phyloP scores from a whole-genome alignment of 805 yeast species.

The Candida pseudofarinosa region DNA sequence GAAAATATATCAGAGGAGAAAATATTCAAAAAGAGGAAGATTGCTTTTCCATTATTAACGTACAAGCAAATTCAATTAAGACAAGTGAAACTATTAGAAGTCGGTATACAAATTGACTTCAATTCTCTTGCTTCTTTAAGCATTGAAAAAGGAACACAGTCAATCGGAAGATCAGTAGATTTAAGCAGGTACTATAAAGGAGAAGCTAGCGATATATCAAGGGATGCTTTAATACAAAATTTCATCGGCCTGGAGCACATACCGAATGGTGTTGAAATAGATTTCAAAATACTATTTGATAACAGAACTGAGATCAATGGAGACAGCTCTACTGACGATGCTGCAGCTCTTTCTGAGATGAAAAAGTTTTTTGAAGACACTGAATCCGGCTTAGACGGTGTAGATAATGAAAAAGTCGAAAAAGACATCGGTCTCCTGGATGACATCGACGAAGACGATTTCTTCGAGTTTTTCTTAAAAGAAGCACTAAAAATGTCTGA shows the following conservation, averaged over 20 bases:
- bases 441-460: conserved; percentile 60
- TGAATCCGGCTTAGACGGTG: conserved; percentile 6
- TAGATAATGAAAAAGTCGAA: conserved; percentile 2
- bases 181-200: neutral
- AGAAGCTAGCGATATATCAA: conserved; percentile 2
- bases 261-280: neutral
- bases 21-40: neutral
- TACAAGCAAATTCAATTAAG: conserved; percentile 5
- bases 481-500: conserved; percentile 6
- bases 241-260: conserved; percentile 8
- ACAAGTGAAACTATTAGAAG: neutral
- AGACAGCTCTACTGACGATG: conserved; percentile 4
- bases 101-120: conserved; percentile 1
- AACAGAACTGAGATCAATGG: neutral
- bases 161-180: neutral
- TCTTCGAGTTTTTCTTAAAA: conserved; percentile 42
- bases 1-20: neutral
- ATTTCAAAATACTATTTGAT: neutral
- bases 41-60: conserved; percentile 6
- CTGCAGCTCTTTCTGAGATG: conserved; percentile 2
- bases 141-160: conserved; percentile 2
- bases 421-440: conserved; percentile 1
- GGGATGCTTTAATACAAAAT: conserved; percentile 8
- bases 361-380: conserved; percentile 8
- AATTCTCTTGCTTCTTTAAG: conserved; percentile 1